Conservation (phyloP, 768 basidiomycete species). For the Clitopilus hobsonii region DNA sequence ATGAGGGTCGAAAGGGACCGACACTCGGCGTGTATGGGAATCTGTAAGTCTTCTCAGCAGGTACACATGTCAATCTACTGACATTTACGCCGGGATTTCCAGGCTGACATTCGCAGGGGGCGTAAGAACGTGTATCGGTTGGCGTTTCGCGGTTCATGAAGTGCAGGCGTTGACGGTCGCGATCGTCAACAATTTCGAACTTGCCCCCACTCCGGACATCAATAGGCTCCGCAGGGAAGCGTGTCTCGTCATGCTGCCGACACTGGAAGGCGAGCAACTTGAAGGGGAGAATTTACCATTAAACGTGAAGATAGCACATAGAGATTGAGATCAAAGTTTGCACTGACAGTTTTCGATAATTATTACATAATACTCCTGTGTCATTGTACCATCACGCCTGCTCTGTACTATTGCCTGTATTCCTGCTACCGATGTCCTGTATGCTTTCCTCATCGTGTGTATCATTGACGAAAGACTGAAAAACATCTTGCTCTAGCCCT, state of each 20-base stretch:
- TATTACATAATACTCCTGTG: slow-evolving; percentile 7
- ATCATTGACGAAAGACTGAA: neutral
- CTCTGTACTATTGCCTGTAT: too few relatives aligned
- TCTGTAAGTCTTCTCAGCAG: slow-evolving; percentile 27
- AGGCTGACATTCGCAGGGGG: slow-evolving; percentile 47
- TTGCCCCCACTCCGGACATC: slow-evolving; percentile 37
- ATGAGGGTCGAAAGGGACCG: slow-evolving; percentile 30
- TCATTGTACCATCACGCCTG: slow-evolving; percentile 3
- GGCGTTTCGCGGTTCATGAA: slow-evolving; percentile 51
- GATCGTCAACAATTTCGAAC: slow-evolving; percentile 54
- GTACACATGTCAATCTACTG: neutral
- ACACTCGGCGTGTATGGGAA: slow-evolving; percentile 43
- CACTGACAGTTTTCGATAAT: slow-evolving; percentile 4
- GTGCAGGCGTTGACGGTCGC: slow-evolving; percentile 55
- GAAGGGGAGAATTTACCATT: slow-evolving; percentile 43
- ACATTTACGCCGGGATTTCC: neutral
- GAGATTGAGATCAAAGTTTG: too few relatives aligned
- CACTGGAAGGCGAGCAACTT: slow-evolving; percentile 37
- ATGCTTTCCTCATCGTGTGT: neutral
- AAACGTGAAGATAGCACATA: slow-evolving; percentile 29
- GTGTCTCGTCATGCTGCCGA: slow-evolving; percentile 44
- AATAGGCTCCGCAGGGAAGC: slow-evolving; percentile 37
- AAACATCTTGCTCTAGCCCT: neutral
- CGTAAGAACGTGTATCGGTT: slow-evolving; percentile 43
- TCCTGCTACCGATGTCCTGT: too few relatives aligned